phyloP scores from a whole-genome alignment of 2,329 filamentous ascomycete genomes.

The Nothomitra cinnamomea region DNA sequence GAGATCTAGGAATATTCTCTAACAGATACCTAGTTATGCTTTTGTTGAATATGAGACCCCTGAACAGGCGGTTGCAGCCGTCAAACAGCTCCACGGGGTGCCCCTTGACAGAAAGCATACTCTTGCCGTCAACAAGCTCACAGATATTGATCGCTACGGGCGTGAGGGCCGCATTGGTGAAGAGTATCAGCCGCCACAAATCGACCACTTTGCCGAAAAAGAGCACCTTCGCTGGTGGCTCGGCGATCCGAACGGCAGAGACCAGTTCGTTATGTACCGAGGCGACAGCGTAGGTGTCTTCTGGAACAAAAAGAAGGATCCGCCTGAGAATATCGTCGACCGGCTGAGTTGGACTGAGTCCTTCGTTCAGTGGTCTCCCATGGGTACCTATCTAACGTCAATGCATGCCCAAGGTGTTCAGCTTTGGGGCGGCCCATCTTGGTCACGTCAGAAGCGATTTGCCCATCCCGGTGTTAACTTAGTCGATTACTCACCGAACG shows the following conservation, averaged over 20 bases:
- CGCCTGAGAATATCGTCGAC: constrained; percentile 76
- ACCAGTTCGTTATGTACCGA: constrained; percentile 91
- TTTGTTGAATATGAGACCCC: constrained; percentile 93
- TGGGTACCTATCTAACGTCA: constrained; percentile 84
- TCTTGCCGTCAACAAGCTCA: constrained; percentile 91
- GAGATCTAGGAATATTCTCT: background rate
- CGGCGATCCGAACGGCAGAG: constrained; percentile 71
- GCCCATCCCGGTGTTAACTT: constrained; percentile 91
- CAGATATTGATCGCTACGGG: constrained; percentile 91
- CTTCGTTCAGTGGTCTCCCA: constrained; percentile 94
- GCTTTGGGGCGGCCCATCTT: constrained; percentile 83
- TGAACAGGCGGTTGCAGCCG: constrained; percentile 75
- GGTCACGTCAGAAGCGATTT: constrained; percentile 83
- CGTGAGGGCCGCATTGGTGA: constrained; percentile 88
- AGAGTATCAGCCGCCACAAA: constrained; percentile 64
- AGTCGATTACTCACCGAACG: constrained; percentile 83
- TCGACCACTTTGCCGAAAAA: constrained; percentile 76
- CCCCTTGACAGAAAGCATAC: constrained; percentile 95
- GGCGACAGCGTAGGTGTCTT: constrained; percentile 84
- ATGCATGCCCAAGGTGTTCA: constrained; percentile 94
- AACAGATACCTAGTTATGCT: constrained; percentile 49
- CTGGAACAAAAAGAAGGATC: constrained; percentile 96
- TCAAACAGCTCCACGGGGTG: constrained; percentile 71
- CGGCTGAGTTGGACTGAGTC: constrained; percentile 94
- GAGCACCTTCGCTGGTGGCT: constrained; percentile 93